Conservation (phyloP, 2,329 filamentous ascomycete genomes). For the Neopestalotiopsis clavispora region DNA sequence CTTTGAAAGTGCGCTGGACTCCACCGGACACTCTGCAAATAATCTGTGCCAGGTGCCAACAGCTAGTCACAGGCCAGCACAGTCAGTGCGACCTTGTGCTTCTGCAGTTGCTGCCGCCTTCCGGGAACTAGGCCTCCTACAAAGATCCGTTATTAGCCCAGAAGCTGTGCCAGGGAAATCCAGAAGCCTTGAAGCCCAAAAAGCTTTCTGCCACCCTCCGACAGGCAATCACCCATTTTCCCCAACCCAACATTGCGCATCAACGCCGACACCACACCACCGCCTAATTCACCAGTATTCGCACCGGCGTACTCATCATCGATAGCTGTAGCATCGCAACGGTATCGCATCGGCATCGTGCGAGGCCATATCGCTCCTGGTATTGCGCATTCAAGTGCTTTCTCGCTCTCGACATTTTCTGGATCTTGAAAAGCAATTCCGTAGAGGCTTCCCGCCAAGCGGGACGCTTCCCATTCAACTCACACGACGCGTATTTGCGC, state of each 20-base stretch:
- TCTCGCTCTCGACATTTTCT: neutral
- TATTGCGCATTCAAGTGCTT: neutral
- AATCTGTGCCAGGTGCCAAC: neutral
- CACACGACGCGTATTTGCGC: neutral
- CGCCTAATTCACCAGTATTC: neutral
- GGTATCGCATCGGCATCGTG: neutral
- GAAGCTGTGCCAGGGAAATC: neutral
- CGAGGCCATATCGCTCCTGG: neutral
- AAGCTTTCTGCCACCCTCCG: neutral
- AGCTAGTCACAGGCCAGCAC: neutral
- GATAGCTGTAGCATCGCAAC: neutral
- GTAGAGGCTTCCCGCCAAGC: slow-evolving; percentile 17
- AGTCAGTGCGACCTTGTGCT: neutral
- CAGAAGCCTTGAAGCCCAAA: neutral
- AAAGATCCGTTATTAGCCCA: no score
- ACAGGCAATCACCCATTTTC: neutral
- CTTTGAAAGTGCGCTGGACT: neutral
- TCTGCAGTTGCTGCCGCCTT: neutral
- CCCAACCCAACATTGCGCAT: neutral
- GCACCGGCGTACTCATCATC: neutral
- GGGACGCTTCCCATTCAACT: slow-evolving; percentile 12
- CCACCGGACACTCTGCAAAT: neutral
- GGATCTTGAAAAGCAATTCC: neutral
- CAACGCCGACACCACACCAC: neutral
- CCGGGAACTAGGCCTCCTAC: neutral